A percentile compares a stretch with the other conserved stretches of the same genome.
phyloP scores from a whole-genome alignment of 805 yeast genomes.

The Candida hungchunana region DNA sequence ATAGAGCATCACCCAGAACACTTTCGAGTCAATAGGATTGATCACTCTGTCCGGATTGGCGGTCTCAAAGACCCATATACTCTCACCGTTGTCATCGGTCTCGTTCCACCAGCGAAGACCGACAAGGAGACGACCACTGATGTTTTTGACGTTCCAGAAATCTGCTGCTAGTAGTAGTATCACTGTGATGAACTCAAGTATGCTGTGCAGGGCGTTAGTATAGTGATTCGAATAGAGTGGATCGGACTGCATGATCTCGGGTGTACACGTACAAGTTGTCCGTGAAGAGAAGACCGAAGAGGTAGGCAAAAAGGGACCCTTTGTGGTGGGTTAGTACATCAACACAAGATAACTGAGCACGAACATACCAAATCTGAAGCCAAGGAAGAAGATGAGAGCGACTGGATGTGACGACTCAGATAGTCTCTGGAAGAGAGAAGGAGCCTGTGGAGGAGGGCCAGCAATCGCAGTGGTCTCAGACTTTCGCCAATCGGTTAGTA shows the following conservation, averaged over 20 bases:
- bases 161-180: conserved; percentile 80
- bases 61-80: conserved; percentile 80
- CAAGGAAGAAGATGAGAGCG: conserved; percentile 63
- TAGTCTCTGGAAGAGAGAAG: conserved; percentile 31
- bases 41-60: conserved; percentile 69
- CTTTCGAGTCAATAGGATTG: conserved; percentile 87
- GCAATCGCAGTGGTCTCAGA: conserved; percentile 10
- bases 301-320: conserved; percentile 58
- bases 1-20: conserved; percentile 82
- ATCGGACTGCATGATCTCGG: background rate
- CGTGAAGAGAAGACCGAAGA: conserved; percentile 69
- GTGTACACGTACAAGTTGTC: conserved; percentile 40
- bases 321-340: conserved; percentile 1
- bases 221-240: conserved; percentile 3
- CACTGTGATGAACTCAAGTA: conserved; percentile 73
- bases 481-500: background rate
- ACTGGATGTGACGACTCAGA: conserved; percentile 78
- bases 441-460: conserved; percentile 10
- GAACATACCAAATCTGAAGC: conserved; percentile 47
- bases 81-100: conserved; percentile 45
- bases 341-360: background rate
- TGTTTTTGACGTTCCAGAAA: conserved; percentile 91
- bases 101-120: conserved; percentile 99
- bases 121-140: conserved; percentile 83
- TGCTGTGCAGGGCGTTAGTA: conserved; percentile 28